These are phyloP conservation scores for Colletotrichum gigasporum DNA, from an alignment of 2,329 filamentous ascomycete species.

Conservation along the genomic window DNA sequence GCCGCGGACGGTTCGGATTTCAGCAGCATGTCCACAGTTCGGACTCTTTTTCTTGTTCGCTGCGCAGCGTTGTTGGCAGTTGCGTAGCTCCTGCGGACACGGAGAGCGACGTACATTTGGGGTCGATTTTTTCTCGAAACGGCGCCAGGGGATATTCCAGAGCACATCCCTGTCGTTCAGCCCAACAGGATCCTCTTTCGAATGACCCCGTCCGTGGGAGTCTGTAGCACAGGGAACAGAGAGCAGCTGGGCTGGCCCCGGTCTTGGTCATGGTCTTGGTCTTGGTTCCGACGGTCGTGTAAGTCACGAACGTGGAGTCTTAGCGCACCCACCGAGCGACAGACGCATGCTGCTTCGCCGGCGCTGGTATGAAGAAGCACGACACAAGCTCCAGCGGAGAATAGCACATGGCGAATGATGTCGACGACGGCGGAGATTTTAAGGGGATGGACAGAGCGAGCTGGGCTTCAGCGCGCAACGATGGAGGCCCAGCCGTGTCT, in stretches of 20 bases:
- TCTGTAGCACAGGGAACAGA: constrained; percentile 1
- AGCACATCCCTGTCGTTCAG: constrained; percentile 33
- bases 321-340: not conserved
- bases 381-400: constrained; percentile 7
- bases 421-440: not conserved
- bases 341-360: constrained; percentile 8
- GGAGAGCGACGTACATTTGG: constrained; percentile 22
- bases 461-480: not conserved
- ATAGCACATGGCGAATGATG: not conserved
- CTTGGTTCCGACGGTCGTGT: constrained; percentile 17
- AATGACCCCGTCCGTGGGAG: constrained; percentile 21
- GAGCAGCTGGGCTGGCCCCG: constrained; percentile 12
- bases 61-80: not conserved
- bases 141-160: constrained; percentile 4
- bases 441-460: not conserved
- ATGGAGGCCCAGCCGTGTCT: not conserved
- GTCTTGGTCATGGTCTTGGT: not conserved
- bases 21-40: not conserved
- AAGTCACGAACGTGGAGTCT: constrained; percentile 13
- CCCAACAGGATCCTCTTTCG: constrained; percentile 26
- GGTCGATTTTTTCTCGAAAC: constrained; percentile 23
- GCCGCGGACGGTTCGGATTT: not conserved
- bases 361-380: constrained; percentile 13
- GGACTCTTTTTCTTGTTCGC: constrained; percentile 10
- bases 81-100: constrained; percentile 4